Percentiles rank a stretch among this genome's conserved stretches.
Conservation (phyloP, 176 grass and related monocot genomes). For the Ampelocalamus luodianensis region DNA sequence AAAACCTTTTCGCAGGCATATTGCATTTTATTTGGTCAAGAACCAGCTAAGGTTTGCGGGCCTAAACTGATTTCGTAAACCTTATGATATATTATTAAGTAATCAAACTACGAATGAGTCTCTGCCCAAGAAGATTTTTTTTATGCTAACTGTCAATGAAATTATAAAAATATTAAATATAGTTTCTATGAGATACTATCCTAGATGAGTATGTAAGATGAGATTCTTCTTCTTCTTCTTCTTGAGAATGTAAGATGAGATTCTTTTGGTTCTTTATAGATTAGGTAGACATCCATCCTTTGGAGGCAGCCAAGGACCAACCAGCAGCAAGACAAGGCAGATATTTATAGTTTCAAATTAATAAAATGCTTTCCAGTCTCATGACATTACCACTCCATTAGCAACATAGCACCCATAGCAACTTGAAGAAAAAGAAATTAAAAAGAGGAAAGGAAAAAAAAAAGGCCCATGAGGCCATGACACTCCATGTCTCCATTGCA, state of each 20-base stretch:
- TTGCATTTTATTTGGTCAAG: background rate
- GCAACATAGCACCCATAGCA: background rate
- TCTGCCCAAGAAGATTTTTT: background rate
- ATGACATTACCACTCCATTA: background rate
- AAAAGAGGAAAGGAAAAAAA: too few species aligned
- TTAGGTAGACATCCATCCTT: background rate
- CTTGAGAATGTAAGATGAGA: too few species aligned
- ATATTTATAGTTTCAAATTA: background rate
- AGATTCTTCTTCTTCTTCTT: background rate
- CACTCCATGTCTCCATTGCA: background rate
- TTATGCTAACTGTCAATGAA: slow-evolving; percentile 13
- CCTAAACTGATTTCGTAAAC: background rate
- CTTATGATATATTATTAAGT: background rate
- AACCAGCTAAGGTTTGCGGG: background rate
- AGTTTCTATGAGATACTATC: background rate
- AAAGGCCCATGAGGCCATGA: background rate
- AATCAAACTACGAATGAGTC: background rate
- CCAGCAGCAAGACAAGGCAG: background rate
- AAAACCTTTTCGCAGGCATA: background rate
- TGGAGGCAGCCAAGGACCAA: slow-evolving; percentile 43
- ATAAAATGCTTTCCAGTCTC: background rate
- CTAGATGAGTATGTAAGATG: background rate
- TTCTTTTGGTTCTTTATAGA: background rate
- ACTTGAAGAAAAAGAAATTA: background rate
- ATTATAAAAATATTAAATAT: background rate